A percentile compares a stretch with the other conserved stretches of the same genome.
Evolutionary conservation across 1,284 basidiomycete species (phyloP).

Genomic region (Ustanciosporium gigantosporum): DNA sequence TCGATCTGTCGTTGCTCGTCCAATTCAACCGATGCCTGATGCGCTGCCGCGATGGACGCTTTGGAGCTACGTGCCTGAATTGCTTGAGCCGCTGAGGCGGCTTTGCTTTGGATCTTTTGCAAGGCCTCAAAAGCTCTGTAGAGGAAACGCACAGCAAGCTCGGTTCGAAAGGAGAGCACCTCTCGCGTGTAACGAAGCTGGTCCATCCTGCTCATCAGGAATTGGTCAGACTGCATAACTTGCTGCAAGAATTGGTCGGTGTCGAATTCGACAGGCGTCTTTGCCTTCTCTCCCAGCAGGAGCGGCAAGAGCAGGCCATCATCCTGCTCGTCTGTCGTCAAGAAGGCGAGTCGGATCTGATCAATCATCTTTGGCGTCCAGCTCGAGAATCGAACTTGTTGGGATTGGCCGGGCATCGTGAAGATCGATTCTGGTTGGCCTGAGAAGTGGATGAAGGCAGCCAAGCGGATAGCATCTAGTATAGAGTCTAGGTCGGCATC

Average conservation of each 20-base stretch:
- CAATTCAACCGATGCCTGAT: slow-evolving; percentile 23
- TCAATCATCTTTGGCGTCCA: slow-evolving; percentile 35
- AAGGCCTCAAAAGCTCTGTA: slow-evolving; percentile 19
- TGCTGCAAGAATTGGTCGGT: slow-evolving; percentile 8
- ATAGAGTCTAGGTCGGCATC: slow-evolving; percentile 40
- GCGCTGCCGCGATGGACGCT: background rate
- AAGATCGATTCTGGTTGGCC: slow-evolving; percentile 43
- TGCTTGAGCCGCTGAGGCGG: slow-evolving; percentile 20
- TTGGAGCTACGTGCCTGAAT: slow-evolving; percentile 10
- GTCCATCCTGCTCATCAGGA: slow-evolving; percentile 13
- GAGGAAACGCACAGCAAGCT: slow-evolving; percentile 25
- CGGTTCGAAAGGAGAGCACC: slow-evolving; percentile 25
- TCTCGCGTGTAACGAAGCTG: slow-evolving; percentile 10
- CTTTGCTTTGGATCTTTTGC: slow-evolving; percentile 19
- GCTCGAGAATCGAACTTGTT: slow-evolving; percentile 12
- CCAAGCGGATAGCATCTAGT: slow-evolving; percentile 35
- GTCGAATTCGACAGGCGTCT: slow-evolving; percentile 1
- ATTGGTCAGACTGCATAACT: slow-evolving; percentile 20
- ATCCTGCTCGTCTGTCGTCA: slow-evolving; percentile 3
- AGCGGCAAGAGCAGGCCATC: slow-evolving; percentile 11
- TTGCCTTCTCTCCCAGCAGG: background rate
- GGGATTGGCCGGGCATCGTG: slow-evolving; percentile 18
- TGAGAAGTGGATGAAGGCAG: slow-evolving; percentile 39
- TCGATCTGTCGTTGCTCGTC: slow-evolving; percentile 30
- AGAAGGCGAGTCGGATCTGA: slow-evolving; percentile 19